These are phyloP conservation scores for Atractiella rhizophila DNA, from an alignment of 768 basidiomycete genomes.

Conservation along the genomic window DNA sequence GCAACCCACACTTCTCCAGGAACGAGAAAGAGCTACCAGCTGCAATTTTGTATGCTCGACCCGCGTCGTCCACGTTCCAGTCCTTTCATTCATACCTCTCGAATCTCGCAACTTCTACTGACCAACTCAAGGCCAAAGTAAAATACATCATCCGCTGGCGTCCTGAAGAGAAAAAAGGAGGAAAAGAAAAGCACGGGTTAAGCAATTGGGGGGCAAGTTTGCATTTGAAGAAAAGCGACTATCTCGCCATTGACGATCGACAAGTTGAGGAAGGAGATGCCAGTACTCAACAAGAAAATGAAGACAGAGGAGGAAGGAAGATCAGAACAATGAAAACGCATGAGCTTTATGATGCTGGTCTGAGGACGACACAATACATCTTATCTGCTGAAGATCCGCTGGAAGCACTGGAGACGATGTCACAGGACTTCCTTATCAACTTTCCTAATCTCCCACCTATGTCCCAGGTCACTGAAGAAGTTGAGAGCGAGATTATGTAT, in stretches of 20 bases:
- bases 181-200: constrained; percentile 20
- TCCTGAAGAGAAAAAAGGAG: not conserved
- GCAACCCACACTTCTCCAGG: constrained; percentile 23
- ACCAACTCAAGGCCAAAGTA: constrained; percentile 34
- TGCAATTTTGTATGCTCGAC: constrained; percentile 53
- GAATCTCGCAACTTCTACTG: constrained; percentile 26
- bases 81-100: constrained; percentile 42
- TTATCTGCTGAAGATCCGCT: constrained; percentile 34
- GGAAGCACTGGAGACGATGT: constrained; percentile 36
- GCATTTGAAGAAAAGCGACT: constrained; percentile 91
- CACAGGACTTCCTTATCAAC: constrained; percentile 41
- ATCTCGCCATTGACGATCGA: constrained; percentile 76
- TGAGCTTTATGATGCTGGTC: constrained; percentile 29
- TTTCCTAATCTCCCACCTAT: not conserved
- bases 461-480: constrained; percentile 25
- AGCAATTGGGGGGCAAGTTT: constrained; percentile 78
- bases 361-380: constrained; percentile 51
- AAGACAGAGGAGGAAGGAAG: not conserved
- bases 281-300: not conserved
- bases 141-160: constrained; percentile 11
- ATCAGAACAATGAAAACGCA: not conserved
- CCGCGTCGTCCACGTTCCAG: constrained; percentile 40
- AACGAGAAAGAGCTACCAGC: constrained; percentile 21
- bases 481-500: constrained; percentile 33
- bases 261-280: constrained; percentile 11